A percentile compares a stretch with the other conserved stretches of the same genome.
phyloP scores from a whole-genome alignment of 2,329 filamentous ascomycete genomes.

The Metarhizium rileyi region DNA sequence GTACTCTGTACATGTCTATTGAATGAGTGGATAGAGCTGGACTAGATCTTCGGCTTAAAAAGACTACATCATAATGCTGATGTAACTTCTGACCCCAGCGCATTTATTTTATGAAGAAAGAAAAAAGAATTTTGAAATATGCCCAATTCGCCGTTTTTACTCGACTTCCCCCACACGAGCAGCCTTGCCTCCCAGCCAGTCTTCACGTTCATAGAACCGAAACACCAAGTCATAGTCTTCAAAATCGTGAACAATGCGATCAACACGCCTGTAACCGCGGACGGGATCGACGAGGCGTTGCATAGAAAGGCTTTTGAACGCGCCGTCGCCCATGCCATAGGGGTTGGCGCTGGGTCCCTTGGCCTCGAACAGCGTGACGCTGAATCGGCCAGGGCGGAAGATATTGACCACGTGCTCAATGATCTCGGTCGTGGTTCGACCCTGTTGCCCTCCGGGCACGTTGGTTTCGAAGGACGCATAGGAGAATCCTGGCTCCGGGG shows the following conservation, averaged over 20 bases:
- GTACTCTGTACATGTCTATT: slow-evolving; percentile 1
- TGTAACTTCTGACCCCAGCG: background rate
- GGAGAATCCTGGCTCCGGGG: slow-evolving; percentile 91
- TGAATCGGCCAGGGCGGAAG: slow-evolving; percentile 97
- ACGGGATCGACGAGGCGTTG: slow-evolving; percentile 64
- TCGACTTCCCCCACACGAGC: slow-evolving; percentile 44
- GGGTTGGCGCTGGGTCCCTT: slow-evolving; percentile 47
- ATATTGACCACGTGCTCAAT: slow-evolving; percentile 91
- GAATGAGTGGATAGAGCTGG: slow-evolving; percentile 3
- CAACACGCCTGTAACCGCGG: slow-evolving; percentile 76
- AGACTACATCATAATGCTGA: background rate
- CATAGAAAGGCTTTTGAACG: slow-evolving; percentile 24
- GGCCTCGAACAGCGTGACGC: slow-evolving; percentile 90
- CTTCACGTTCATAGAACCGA: slow-evolving; percentile 88
- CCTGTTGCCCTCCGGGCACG: slow-evolving; percentile 79
- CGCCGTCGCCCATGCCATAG: slow-evolving; percentile 31
- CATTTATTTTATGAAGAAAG: background rate
- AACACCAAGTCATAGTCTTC: slow-evolving; percentile 97
- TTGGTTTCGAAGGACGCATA: slow-evolving; percentile 99
- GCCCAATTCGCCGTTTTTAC: background rate
- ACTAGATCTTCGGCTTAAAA: background rate
- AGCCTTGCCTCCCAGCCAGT: slow-evolving; percentile 50
- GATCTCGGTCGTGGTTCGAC: slow-evolving; percentile 80
- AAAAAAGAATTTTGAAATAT: slow-evolving; percentile 15
- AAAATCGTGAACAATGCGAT: slow-evolving; percentile 93